Conservation (phyloP, 495 filamentous ascomycete species). For the Penicillium maclennaniae region DNA sequence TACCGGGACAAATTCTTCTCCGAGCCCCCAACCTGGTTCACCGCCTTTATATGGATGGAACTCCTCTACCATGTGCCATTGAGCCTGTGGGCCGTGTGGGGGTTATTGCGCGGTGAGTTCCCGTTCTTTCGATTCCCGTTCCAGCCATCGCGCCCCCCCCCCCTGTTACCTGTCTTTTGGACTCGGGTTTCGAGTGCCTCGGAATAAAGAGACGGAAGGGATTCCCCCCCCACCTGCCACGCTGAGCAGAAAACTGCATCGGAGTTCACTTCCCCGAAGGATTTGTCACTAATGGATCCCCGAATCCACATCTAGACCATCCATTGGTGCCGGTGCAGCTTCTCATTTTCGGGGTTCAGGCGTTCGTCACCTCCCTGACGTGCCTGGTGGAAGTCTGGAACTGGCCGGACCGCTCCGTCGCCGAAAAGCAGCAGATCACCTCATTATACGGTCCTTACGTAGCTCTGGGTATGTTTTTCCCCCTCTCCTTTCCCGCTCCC, state of each 20-base stretch:
- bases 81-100: conserved; percentile 60
- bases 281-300: conserved; percentile 5
- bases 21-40: conserved; percentile 63
- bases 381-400: conserved; percentile 61
- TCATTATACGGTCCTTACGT: conserved; percentile 71
- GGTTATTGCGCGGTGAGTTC: conserved; percentile 46
- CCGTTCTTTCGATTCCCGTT: background rate
- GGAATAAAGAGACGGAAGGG: too few relatives aligned
- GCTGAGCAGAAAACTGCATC: background rate
- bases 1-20: conserved; percentile 74
- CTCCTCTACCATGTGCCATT: conserved; percentile 63
- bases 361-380: conserved; percentile 65
- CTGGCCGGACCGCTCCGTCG: conserved; percentile 53
- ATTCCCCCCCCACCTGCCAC: background rate
- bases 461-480: conserved; percentile 58
- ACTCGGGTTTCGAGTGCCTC: too few relatives aligned
- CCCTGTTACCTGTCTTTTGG: too few relatives aligned
- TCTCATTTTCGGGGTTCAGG: conserved; percentile 64
- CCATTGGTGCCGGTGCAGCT: conserved; percentile 60
- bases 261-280: background rate
- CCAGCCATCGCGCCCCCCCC: too few relatives aligned
- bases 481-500: background rate
- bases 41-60: conserved; percentile 65
- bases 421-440: conserved; percentile 53
- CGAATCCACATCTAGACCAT: conserved; percentile 41